These are phyloP conservation scores for Diutina ranongensis DNA, from an alignment of 1,139 yeast genomes.

Conservation along the genomic window DNA sequence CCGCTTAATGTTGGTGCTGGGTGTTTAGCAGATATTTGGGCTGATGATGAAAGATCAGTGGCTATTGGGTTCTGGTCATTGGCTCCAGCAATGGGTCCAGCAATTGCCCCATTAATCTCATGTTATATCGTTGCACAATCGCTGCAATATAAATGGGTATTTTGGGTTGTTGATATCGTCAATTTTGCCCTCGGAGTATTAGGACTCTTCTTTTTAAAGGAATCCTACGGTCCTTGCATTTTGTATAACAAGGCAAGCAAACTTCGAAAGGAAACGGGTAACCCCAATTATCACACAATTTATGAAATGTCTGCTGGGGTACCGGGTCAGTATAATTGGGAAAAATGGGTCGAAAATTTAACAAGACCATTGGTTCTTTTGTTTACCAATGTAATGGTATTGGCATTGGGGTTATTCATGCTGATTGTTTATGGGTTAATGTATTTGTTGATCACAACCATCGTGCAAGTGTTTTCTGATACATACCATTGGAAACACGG, in stretches of 20 bases:
- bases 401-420: conserved; percentile 31
- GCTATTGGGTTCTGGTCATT: conserved; percentile 52
- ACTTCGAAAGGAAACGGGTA: conserved; percentile 39
- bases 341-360: conserved; percentile 23
- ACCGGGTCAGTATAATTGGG: conserved; percentile 21
- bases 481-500: conserved; percentile 26
- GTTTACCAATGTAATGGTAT: conserved; percentile 32
- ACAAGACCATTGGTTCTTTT: conserved; percentile 28
- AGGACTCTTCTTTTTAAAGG: conserved; percentile 35
- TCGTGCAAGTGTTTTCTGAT: conserved; percentile 25
- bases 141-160: conserved; percentile 48
- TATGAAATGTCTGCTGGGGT: conserved; percentile 34
- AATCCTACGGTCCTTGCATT: conserved; percentile 49
- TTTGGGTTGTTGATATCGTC: conserved; percentile 45
- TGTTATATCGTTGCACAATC: conserved; percentile 20
- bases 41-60: conserved; percentile 36
- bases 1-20: conserved; percentile 68
- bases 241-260: conserved; percentile 34
- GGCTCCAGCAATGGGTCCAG: conserved; percentile 40
- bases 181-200: conserved; percentile 35
- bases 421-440: conserved; percentile 37
- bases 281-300: conserved; percentile 43
- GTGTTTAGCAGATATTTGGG: conserved; percentile 48
- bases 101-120: conserved; percentile 24
- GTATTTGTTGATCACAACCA: conserved; percentile 36